A percentile compares a stretch with the other conserved stretches of the same genome.
phyloP scores from a whole-genome alignment of 352 stramenopile genomes.

The Globisporangium recalcitrans region DNA sequence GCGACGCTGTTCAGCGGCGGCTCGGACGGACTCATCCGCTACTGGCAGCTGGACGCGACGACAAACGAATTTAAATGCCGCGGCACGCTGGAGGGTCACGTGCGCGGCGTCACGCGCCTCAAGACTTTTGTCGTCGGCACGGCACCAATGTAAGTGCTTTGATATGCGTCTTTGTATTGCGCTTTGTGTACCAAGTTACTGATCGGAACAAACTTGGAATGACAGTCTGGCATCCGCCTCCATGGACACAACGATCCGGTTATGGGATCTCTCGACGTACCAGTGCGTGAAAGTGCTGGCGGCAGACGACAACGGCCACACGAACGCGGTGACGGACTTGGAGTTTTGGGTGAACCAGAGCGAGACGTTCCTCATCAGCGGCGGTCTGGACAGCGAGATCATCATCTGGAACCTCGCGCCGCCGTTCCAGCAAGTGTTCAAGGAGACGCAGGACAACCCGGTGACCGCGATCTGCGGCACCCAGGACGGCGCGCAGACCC shows the following conservation, averaged over 20 bases:
- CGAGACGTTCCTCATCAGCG: conserved; percentile 85
- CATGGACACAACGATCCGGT: conserved; percentile 74
- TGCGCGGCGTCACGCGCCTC: conserved; percentile 72
- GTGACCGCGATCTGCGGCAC: conserved; percentile 72
- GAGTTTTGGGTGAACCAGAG: conserved; percentile 83
- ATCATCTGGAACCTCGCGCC: conserved; percentile 78
- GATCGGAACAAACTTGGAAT: neutral
- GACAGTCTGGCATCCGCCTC: conserved; percentile 65
- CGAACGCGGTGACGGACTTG: conserved; percentile 80
- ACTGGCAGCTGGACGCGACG: conserved; percentile 73
- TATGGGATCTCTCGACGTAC: conserved; percentile 82
- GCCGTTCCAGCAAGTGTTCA: conserved; percentile 77
- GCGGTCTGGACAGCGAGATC: conserved; percentile 73
- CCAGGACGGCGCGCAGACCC: conserved; percentile 53
- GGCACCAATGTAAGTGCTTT: conserved; percentile 39
- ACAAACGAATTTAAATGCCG: conserved; percentile 73
- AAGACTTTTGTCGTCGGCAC: conserved; percentile 75
- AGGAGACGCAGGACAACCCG: conserved; percentile 72
- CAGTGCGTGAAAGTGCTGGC: conserved; percentile 79
- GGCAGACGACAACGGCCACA: conserved; percentile 63
- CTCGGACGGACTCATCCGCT: conserved; percentile 68
- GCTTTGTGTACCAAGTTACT: neutral
- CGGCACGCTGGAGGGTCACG: conserved; percentile 70
- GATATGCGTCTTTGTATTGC: neutral
- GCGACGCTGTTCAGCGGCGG: conserved; percentile 76